These are phyloP conservation scores for Candida loeiensis DNA, from an alignment of 805 yeast species.

Conservation along the genomic window DNA sequence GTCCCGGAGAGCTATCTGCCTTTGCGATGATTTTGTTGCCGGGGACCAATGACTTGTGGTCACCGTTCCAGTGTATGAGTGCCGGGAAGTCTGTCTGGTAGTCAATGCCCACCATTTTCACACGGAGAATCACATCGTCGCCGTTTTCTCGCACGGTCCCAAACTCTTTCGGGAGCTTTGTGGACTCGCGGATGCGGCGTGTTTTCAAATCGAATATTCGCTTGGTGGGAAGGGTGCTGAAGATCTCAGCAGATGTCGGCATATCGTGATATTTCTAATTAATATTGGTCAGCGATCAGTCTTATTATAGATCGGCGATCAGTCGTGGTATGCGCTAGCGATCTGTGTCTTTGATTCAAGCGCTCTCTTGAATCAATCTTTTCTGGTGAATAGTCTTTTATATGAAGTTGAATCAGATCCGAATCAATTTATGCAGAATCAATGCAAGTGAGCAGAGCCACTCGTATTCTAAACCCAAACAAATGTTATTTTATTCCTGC, in stretches of 20 bases:
- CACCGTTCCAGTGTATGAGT: slow-evolving; percentile 8
- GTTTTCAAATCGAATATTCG: slow-evolving; percentile 22
- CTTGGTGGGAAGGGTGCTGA: slow-evolving; percentile 12
- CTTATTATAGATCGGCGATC: no score
- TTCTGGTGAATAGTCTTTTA: no score
- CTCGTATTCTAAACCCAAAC: no score
- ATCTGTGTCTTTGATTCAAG: no score
- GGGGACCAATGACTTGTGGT: slow-evolving; percentile 22
- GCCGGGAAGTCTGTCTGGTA: slow-evolving; percentile 24
- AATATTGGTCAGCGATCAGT: no score
- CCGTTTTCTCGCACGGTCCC: slow-evolving; percentile 7
- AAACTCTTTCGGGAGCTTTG: slow-evolving; percentile 26
- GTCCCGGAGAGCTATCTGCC: slow-evolving; percentile 8
- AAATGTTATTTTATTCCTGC: no score
- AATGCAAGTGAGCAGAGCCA: no score
- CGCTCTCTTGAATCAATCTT: no score
- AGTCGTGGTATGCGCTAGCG: no score
- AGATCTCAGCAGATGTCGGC: neutral
- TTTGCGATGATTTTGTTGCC: slow-evolving; percentile 33
- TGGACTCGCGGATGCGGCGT: slow-evolving; percentile 19
- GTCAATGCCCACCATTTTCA: slow-evolving; percentile 28
- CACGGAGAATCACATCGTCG: slow-evolving; percentile 22
- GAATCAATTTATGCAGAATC: no score
- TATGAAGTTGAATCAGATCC: no score
- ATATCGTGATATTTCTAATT: neutral